A percentile compares a stretch with the other conserved stretches of the same genome.
Conservation (phyloP, 225 moss, liverwort and hornwort genomes). For the Straminergon stramineum region DNA sequence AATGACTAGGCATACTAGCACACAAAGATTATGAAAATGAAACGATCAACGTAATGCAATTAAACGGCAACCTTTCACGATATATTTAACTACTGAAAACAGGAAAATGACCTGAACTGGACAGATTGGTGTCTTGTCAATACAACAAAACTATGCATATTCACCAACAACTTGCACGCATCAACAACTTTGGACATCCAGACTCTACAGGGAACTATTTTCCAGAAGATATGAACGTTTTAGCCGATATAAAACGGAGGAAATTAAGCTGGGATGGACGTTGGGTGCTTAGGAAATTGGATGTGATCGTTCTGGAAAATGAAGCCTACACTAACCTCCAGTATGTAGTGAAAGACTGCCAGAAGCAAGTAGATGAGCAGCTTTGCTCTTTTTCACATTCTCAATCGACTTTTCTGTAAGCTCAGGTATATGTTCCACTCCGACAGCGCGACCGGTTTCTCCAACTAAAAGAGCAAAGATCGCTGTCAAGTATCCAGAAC, state of each 20-base stretch:
- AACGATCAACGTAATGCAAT: not conserved
- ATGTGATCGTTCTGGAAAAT: not conserved
- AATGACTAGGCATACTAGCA: not conserved
- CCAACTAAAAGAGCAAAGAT: slow-evolving; percentile 69
- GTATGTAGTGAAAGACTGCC: slow-evolving; percentile 47
- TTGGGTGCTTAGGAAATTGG: not conserved
- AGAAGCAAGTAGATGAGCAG: slow-evolving; percentile 43
- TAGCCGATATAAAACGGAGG: not conserved
- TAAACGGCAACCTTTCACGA: not conserved
- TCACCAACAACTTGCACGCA: not conserved
- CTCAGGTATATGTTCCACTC: slow-evolving; percentile 73
- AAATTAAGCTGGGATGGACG: not conserved
- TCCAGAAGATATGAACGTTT: not conserved
- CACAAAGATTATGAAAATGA: not conserved
- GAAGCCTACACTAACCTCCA: slow-evolving; percentile 37
- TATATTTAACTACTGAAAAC: not conserved
- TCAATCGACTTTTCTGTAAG: slow-evolving; percentile 46
- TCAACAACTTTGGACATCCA: not conserved
- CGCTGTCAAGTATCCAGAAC: slow-evolving; percentile 74
- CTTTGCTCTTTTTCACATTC: slow-evolving; percentile 47
- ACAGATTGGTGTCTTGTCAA: not conserved
- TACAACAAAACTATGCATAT: not conserved
- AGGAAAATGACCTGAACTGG: not conserved
- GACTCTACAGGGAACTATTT: not conserved
- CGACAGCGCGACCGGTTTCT: slow-evolving; percentile 44